phyloP scores from a whole-genome alignment of 306 rosid species.

The Herpetospermum pedunculosum region DNA sequence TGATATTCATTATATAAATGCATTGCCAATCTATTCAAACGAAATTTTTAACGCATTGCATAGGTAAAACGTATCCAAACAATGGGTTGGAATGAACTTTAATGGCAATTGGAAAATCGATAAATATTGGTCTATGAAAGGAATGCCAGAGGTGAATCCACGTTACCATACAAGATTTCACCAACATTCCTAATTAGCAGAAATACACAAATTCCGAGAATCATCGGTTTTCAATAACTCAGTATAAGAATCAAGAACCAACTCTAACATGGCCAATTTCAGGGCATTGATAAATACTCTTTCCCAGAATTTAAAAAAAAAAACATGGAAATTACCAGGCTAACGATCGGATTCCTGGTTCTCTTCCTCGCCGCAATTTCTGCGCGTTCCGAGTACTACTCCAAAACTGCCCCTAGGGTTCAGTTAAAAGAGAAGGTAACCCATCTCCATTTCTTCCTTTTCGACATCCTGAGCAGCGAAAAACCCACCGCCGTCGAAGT shows the following conservation, averaged over 20 bases:
- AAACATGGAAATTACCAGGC: background rate
- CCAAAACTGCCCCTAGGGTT: background rate
- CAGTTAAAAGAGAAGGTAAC: conserved; percentile 24
- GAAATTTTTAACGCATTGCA: background rate
- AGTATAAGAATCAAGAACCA: conserved; percentile 1
- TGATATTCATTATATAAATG: background rate
- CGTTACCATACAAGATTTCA: background rate
- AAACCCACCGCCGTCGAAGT: conserved; percentile 19
- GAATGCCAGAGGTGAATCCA: background rate
- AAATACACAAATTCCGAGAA: background rate
- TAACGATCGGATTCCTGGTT: background rate
- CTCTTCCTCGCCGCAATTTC: conserved; percentile 1
- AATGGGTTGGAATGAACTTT: background rate
- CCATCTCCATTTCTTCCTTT: conserved; percentile 31
- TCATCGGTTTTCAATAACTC: background rate
- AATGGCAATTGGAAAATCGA: background rate
- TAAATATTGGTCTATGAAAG: background rate
- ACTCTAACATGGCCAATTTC: background rate
- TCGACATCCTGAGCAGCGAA: conserved; percentile 27
- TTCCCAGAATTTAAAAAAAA: background rate
- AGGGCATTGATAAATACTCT: background rate
- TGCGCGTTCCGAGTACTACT: conserved; percentile 15
- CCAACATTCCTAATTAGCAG: background rate
- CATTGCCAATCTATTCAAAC: background rate
- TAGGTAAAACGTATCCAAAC: background rate